Conservation (phyloP, 495 filamentous ascomycete species). For the Penicillium alfredii region DNA sequence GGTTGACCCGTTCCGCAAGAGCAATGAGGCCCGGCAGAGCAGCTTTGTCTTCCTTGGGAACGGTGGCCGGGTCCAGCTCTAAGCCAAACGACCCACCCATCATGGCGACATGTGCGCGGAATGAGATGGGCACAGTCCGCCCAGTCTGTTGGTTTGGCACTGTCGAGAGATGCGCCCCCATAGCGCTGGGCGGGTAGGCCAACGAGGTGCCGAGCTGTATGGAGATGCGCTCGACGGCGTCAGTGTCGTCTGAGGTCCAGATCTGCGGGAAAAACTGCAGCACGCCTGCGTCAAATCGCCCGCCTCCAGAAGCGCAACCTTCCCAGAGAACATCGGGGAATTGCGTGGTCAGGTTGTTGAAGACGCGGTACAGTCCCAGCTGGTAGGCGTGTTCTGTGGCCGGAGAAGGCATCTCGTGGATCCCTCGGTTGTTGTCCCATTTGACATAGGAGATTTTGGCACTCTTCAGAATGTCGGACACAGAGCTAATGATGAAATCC, state of each 20-base stretch:
- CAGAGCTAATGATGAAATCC: slow-evolving; percentile 45
- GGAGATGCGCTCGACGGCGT: slow-evolving; percentile 45
- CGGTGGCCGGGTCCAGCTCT: slow-evolving; percentile 43
- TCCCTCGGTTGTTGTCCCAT: slow-evolving; percentile 54
- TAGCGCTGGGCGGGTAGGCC: slow-evolving; percentile 48
- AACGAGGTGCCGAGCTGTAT: slow-evolving; percentile 52
- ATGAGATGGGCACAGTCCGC: slow-evolving; percentile 40
- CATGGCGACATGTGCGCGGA: slow-evolving; percentile 51
- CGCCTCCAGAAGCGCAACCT: slow-evolving; percentile 52
- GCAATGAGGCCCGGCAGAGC: slow-evolving; percentile 41
- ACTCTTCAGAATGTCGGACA: slow-evolving; percentile 42
- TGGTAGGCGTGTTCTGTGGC: slow-evolving; percentile 47
- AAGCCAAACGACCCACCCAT: slow-evolving; percentile 55
- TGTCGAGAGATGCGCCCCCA: slow-evolving; percentile 51
- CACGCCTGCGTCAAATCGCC: slow-evolving; percentile 49
- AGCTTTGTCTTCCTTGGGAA: slow-evolving; percentile 37
- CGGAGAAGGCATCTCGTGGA: slow-evolving; percentile 46
- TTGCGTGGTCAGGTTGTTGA: slow-evolving; percentile 44
- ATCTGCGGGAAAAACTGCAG: slow-evolving; percentile 53
- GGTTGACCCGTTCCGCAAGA: slow-evolving; percentile 44
- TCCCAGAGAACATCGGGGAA: slow-evolving; percentile 53
- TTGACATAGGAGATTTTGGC: slow-evolving; percentile 50
- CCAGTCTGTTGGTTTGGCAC: slow-evolving; percentile 48
- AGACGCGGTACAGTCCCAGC: slow-evolving; percentile 49
- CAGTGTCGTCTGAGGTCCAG: slow-evolving; percentile 54